Evolutionary conservation across 768 basidiomycete genomes (phyloP).

Genomic region (Leucogyrophana mollusca): DNA sequence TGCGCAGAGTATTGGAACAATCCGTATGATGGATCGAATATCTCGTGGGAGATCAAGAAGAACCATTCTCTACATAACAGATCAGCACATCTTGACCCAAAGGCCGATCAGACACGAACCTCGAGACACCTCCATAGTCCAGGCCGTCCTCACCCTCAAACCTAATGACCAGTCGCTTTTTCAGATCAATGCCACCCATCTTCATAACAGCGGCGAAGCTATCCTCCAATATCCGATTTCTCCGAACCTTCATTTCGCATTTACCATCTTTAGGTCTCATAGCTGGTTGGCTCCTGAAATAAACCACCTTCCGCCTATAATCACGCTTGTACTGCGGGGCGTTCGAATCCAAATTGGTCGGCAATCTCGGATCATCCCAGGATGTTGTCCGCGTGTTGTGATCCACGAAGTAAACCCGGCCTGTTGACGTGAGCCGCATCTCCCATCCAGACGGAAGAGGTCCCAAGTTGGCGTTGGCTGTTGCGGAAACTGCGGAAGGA

Average conservation of each 20-base stretch:
- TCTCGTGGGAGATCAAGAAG: constrained; percentile 79
- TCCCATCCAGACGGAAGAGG: constrained; percentile 92
- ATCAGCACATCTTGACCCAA: background rate
- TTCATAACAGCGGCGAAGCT: constrained; percentile 86
- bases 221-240: constrained; percentile 82
- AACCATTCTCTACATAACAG: constrained; percentile 69
- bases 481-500: constrained; percentile 40
- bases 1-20: constrained; percentile 78
- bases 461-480: constrained; percentile 64
- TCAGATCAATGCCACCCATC: constrained; percentile 66
- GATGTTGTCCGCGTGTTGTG: constrained; percentile 88
- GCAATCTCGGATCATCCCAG: constrained; percentile 91
- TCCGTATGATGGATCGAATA: constrained; percentile 83
- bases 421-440: constrained; percentile 86
- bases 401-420: constrained; percentile 89
- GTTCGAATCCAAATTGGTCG: constrained; percentile 78
- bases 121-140: constrained; percentile 76
- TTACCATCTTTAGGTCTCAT: constrained; percentile 77
- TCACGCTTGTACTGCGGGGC: constrained; percentile 96
- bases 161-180: constrained; percentile 67
- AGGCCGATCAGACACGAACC: constrained; percentile 35
- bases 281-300: constrained; percentile 89
- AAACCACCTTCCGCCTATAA: constrained; percentile 87
- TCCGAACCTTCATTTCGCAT: constrained; percentile 82
- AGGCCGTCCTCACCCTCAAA: constrained; percentile 82